Base-by-base conservation (phyloP, 2,329 filamentous ascomycete genomes). In the Cryphonectria parasitica region DNA sequence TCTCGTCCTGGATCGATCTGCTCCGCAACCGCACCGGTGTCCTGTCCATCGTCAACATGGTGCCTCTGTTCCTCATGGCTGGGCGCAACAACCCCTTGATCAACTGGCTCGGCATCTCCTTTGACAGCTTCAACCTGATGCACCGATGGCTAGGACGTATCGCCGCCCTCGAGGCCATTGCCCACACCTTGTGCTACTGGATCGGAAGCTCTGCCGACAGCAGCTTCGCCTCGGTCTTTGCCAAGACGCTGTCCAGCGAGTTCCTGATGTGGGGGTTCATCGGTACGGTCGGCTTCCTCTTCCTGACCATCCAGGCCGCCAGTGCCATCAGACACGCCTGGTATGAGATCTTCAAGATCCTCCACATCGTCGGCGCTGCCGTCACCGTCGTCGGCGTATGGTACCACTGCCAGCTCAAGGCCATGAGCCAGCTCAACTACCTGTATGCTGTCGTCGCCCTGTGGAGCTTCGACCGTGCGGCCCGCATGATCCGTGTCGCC, bases 121-220 rank as follows among this genome's bases (percentile, higher is more conserved):
- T 94, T 79, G 92, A 95, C 79, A 93, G 91, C 0, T 94, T 92
- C 85, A 95, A 95, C 82, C 81, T 95, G 72, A 84, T 95, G 70
- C 92, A 95, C 80, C 88, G 92, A 73, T 95, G 92, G 92, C 87
- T 94, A 73, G 92, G 92, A 75, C 89, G 92, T 54, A 92, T 94
- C 71, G 91, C 92, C 36, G 86, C 91, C 25, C 81, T 93, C 19
- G 91, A 95, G 78, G 85, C 89, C 13, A 75, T 94, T 56, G 83
- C 87, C 41, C 92, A 95, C 80, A 89, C 88, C 1, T 77, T 89
- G 54, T 86, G 90, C 66, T 93, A 85, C 80, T 85, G 88, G 73
- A 80, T 83, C 28, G 79, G 81, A 15, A 80, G 78, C 28, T 31
- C 45, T 19, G 82, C 82, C 13, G 65, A 76, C 1, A 78, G 79